Evolutionary conservation across 345 rosid genomes (phyloP), one percentile per base, ranked within the genome.

Genomic region (Gynandropsis gynandra): DNA sequence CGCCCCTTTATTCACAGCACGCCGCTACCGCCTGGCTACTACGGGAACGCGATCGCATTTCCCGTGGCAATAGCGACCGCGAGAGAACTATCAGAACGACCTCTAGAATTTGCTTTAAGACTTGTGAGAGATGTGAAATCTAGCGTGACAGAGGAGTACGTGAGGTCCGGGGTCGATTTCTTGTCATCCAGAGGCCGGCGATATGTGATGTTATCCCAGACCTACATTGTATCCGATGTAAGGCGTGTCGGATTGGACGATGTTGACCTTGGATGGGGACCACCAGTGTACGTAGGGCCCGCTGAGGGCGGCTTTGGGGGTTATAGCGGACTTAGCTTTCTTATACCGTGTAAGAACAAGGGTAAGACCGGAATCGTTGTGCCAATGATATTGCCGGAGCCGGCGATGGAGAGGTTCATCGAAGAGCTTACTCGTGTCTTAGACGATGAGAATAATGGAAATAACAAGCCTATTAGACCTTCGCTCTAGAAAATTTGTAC

Each of bases 251-350:
- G 78, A 27, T 69, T 80, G 1, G 62, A 50, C 12, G 42, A 61
- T 0, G 60, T 72, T 0, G 74, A 80, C 42, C 72, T 74, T 5
- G 83, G 90, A 1, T 82, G 78, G 81, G 86, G 86, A 1, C 67
- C 67, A 58, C 64, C 86, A 4, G 68, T 49, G 9, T 82, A 77
- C 16, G 76, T n/a, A 7, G 70, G 70, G 17, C 33, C 47, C 1
- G 60, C 17, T 1, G 40, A 4, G 1, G 60, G 59, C 9, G 50
- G 64, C 16, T 37, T 58, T 5, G 10, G 0, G 33, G 39, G 8
- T 7, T 46, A 45, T 10, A 54, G 39, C 10, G 59, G 39, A 5
- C 53, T 61, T 11, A 76, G 80, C 46, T 72, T 74, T 58, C 66
- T 18, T 35, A 52, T 72, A 19, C 61, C 74, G 2, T 18, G 42